Base-by-base conservation (phyloP, 345 rosid species). In the Isatis tinctoria region DNA sequence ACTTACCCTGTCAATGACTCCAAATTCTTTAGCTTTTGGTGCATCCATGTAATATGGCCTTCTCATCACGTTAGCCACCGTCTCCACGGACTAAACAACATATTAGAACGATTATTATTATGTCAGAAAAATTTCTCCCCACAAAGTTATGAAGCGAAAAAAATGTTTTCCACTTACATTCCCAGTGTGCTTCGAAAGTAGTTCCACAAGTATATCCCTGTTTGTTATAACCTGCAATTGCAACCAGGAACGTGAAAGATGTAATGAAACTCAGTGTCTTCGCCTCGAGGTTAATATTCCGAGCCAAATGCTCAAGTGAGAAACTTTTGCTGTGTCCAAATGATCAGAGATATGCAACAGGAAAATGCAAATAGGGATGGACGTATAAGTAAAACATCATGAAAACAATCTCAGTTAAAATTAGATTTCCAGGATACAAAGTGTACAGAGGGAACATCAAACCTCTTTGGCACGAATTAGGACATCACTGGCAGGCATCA, bases 381-480 rank as follows among this genome's bases (percentile, higher is more conserved):
- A 57, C 3, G 41, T 45, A 22, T 11, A 30, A 53, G n/a, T 49
- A 62, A 41, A 62, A 61, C 13, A 32, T 6, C 8, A 33, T 13
- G 26, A 35, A 47, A 54, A 43, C 4, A 30, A 49, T 18, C 40
- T 52, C 2, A 4, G 59, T 27, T 20, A 6, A 30, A 11, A 14
- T 5, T n/a, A 60, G 44, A 39, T 14, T 70, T 41, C 7, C 17
- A 53, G 13, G 22, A 43, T 40, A 53, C 4, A 8, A 1, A 33
- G 59, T n/a, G 28, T 36, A 60, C 7, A 28, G 32, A 60, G 47
- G 30, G 30, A 60, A 43, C 18, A 72, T 67, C 79, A 39, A 69
- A 94, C 98, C 98, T 91, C 95, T 83, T 82, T 91, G 63, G 93
- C 92, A 75, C 91, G 95, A 59, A 88, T 88, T 61, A 85, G 85